A percentile compares a stretch with the other conserved stretches of the same genome.
Conservation (phyloP, 345 rosid species). For the Brassica incana region DNA sequence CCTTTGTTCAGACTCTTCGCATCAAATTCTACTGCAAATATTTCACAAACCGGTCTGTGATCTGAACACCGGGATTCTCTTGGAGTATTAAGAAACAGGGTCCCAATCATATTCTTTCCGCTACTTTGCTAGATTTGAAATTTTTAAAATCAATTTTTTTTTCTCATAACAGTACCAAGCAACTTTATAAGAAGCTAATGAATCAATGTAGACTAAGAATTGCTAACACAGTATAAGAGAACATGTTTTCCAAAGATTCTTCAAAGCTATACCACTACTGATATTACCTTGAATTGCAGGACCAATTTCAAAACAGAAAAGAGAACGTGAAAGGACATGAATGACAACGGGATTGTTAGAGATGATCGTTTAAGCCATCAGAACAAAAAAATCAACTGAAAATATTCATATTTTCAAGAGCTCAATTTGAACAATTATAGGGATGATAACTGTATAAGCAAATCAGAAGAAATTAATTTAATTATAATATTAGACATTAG, state of each 20-base stretch:
- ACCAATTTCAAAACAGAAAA: background rate
- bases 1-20: slow-evolving; percentile 42
- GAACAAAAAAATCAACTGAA: background rate
- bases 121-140: background rate
- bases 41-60: slow-evolving; percentile 86
- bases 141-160: background rate
- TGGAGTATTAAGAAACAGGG: background rate
- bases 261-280: background rate
- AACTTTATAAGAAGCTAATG: background rate
- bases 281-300: background rate
- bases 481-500: too few species aligned
- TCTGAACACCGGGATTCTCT: slow-evolving; percentile 85
- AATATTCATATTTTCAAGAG: background rate
- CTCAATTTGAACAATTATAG: background rate
- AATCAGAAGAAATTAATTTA: background rate
- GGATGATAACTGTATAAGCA: background rate
- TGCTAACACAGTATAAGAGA: background rate
- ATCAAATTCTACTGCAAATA: slow-evolving; percentile 66
- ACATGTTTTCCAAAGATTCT: background rate
- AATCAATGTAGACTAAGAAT: background rate
- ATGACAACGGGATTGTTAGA: background rate
- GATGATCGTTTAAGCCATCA: background rate
- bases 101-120: background rate
- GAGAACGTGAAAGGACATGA: background rate
- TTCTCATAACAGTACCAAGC: background rate